Conservation (phyloP, 1,284 basidiomycete species). For the Psilocybe mexicana region DNA sequence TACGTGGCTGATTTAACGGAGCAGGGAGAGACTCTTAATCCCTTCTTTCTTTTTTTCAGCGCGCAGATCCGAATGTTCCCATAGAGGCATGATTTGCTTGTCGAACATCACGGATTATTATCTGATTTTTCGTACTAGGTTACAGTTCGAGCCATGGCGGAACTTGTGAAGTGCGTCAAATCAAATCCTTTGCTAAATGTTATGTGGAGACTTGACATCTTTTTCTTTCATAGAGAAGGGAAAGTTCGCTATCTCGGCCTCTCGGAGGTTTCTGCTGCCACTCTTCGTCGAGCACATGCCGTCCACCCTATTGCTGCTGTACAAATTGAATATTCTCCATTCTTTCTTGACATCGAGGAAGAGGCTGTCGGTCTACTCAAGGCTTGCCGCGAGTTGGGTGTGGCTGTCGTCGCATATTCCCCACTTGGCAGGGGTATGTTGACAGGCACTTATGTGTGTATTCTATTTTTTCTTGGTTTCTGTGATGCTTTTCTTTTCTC, state of each 20-base stretch:
- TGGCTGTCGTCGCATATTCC: conserved; percentile 59
- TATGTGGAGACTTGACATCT: conserved; percentile 33
- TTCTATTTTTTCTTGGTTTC: neutral
- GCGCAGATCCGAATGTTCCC: conserved; percentile 43
- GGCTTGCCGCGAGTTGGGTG: conserved; percentile 52
- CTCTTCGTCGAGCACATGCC: conserved; percentile 63
- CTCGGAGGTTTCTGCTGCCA: conserved; percentile 60
- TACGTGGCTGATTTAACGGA: conserved; percentile 8
- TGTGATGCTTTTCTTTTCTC: neutral
- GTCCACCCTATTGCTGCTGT: conserved; percentile 62
- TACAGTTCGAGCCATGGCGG: conserved; percentile 52
- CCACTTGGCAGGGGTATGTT: conserved; percentile 65
- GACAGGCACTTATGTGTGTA: conserved; percentile 48
- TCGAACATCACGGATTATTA: neutral
- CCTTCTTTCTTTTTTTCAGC: conserved; percentile 15
- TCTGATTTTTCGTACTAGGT: conserved; percentile 22
- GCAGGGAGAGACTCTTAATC: too few species aligned
- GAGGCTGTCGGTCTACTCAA: conserved; percentile 48
- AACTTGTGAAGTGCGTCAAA: conserved; percentile 49
- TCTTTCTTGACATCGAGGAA: conserved; percentile 53
- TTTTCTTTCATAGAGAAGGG: conserved; percentile 40
- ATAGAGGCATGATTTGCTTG: conserved; percentile 39
- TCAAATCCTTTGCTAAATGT: neutral
- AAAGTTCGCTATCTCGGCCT: conserved; percentile 64
- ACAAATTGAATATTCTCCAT: conserved; percentile 68